Conservation (phyloP, 1,284 basidiomycete genomes). For the Rhodotorula glutinis region DNA sequence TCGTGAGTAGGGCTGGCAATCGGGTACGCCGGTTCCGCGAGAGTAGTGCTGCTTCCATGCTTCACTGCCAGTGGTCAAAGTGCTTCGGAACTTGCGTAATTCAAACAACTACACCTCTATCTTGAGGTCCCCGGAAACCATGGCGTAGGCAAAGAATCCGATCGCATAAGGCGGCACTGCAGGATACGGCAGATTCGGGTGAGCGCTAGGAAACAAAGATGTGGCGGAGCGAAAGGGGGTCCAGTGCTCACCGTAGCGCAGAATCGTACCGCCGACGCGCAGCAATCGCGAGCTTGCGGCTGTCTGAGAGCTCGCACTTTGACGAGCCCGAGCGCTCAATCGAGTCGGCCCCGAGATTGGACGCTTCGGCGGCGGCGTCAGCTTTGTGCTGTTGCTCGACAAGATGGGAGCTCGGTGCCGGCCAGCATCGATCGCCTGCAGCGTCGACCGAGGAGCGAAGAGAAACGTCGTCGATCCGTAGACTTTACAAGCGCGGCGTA, state of each 20-base stretch:
- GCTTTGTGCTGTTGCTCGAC: background rate
- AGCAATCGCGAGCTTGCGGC: conserved; percentile 5
- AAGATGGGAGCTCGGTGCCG: background rate
- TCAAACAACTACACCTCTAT: conserved; percentile 21
- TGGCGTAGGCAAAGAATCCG: conserved; percentile 29
- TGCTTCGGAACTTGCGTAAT: background rate
- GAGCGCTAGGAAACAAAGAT: no score
- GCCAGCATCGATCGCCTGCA: conserved; percentile 13
- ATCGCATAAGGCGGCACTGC: conserved; percentile 36
- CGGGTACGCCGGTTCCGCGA: no score
- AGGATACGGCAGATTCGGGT: no score
- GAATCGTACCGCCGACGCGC: conserved; percentile 9
- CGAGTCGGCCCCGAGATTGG: conserved; percentile 18
- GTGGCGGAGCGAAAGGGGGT: no score
- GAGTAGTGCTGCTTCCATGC: no score
- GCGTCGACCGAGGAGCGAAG: conserved; percentile 17
- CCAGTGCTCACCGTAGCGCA: conserved; percentile 26
- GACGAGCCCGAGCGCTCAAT: conserved; percentile 12
- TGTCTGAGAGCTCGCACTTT: background rate
- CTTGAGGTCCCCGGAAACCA: conserved; percentile 28
- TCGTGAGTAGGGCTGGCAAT: no score
- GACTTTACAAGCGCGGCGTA: conserved; percentile 10
- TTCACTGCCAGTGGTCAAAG: no score
- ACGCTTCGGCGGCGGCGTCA: background rate
- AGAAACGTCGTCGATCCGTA: conserved; percentile 29